Conservation (phyloP, 768 basidiomycete species). For the Russula foetens region DNA sequence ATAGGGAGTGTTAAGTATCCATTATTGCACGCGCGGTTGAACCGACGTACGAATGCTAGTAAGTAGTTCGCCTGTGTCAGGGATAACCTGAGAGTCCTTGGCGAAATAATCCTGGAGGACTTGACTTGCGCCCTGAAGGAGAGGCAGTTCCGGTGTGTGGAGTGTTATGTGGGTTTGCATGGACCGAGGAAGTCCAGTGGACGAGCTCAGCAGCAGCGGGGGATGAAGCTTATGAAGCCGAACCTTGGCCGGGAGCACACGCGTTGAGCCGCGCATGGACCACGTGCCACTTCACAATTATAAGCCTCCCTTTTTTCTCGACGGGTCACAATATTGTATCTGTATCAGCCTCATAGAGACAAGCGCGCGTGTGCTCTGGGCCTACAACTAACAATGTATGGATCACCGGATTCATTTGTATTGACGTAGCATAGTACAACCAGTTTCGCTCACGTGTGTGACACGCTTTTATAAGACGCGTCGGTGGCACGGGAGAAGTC, state of each 20-base stretch:
- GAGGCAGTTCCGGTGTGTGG: conserved; percentile 45
- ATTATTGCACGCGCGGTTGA: not conserved
- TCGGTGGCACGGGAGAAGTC: not conserved
- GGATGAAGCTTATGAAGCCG: no score
- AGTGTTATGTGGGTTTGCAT: conserved; percentile 13
- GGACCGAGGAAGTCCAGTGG: conserved; percentile 6
- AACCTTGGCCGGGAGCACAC: not conserved
- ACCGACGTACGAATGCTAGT: conserved; percentile 41
- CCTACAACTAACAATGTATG: no score
- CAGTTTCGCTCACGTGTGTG: no score
- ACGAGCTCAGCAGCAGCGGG: not conserved
- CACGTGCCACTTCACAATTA: conserved; percentile 5
- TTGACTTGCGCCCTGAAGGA: conserved; percentile 57
- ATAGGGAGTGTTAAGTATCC: not conserved
- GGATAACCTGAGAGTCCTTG: conserved; percentile 67
- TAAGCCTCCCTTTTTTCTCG: no score
- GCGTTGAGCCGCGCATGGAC: not conserved
- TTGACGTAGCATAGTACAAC: no score
- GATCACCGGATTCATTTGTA: no score
- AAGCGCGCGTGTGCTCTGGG: no score
- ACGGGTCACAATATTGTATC: no score
- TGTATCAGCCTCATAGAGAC: no score
- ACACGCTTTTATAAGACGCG: not conserved
- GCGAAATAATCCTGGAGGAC: conserved; percentile 59
- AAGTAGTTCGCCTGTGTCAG: conserved; percentile 66